Evolutionary conservation across 371 early-diverging fungal species (phyloP).

Genomic region (Mycotypha africana): DNA sequence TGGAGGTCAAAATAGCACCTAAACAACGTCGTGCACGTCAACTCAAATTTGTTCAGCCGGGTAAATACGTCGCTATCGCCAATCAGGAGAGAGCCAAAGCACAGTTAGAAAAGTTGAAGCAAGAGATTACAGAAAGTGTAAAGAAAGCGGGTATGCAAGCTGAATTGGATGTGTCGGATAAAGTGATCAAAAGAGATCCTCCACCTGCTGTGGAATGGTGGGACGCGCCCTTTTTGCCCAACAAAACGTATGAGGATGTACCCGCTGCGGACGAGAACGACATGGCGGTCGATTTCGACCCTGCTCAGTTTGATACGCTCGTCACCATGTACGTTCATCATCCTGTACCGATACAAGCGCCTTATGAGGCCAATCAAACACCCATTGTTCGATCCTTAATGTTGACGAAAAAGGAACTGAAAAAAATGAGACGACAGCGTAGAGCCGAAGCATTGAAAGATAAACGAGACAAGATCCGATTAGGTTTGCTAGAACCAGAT

Average conservation of each 20-base stretch:
- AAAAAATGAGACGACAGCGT: slow-evolving; percentile 88
- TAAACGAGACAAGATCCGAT: slow-evolving; percentile 88
- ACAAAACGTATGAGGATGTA: slow-evolving; percentile 68
- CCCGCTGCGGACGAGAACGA: slow-evolving; percentile 3
- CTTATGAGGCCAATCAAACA: slow-evolving; percentile 50
- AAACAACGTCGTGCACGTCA: slow-evolving; percentile 48
- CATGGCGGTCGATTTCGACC: slow-evolving; percentile 18
- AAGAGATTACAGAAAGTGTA: slow-evolving; percentile 78
- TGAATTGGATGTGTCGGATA: slow-evolving; percentile 74
- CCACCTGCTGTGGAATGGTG: slow-evolving; percentile 94
- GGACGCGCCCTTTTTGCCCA: slow-evolving; percentile 82
- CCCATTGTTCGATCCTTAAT: slow-evolving; percentile 74
- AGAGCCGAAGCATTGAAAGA: slow-evolving; percentile 85
- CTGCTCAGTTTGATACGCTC: slow-evolving; percentile 45
- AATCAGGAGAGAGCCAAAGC: slow-evolving; percentile 76
- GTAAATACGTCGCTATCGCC: slow-evolving; percentile 77
- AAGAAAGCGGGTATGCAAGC: slow-evolving; percentile 81
- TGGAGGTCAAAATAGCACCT: slow-evolving; percentile 48
- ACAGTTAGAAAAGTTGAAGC: slow-evolving; percentile 77
- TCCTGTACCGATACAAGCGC: slow-evolving; percentile 86
- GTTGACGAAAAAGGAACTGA: slow-evolving; percentile 89
- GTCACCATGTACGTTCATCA: slow-evolving; percentile 88
- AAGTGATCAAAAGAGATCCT: slow-evolving; percentile 62
- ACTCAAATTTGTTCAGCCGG: slow-evolving; percentile 77
- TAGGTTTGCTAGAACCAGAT: slow-evolving; percentile 92